Percentiles rank a stretch among this genome's conserved stretches.
These are phyloP conservation scores for Thuidium tamariscinum DNA, from an alignment of 225 moss, liverwort and hornwort genomes.

Conservation along the genomic window DNA sequence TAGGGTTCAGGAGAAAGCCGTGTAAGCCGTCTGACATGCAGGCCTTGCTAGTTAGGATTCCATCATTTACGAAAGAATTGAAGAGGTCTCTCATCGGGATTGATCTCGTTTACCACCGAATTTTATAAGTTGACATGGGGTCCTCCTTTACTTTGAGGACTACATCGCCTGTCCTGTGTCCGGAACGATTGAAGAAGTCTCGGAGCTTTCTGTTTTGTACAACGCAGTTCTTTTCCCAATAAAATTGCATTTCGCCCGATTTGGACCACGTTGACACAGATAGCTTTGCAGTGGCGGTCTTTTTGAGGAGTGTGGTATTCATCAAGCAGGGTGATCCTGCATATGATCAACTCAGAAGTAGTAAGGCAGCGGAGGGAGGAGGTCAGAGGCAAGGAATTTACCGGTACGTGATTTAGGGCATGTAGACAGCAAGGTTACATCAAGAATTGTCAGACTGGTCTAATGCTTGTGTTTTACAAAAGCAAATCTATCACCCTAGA, in stretches of 20 bases:
- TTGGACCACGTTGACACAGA: neutral
- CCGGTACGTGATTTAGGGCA: neutral
- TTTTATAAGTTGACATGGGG: neutral
- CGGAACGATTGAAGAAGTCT: neutral
- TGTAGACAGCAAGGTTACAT: neutral
- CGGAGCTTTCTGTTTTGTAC: neutral
- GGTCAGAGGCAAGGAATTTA: neutral
- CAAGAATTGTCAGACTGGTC: neutral
- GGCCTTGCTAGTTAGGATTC: neutral
- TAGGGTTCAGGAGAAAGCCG: neutral
- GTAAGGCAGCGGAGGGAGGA: neutral
- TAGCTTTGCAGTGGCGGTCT: neutral
- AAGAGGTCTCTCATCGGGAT: neutral
- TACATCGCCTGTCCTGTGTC: neutral
- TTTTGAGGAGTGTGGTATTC: neutral
- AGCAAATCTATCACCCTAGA: neutral
- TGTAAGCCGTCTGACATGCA: neutral
- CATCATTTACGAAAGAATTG: neutral
- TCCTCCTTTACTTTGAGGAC: neutral
- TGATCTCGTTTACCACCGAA: neutral
- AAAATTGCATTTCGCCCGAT: neutral
- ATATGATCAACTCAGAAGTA: neutral
- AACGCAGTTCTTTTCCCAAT: neutral
- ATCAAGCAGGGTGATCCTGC: neutral
- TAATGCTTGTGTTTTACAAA: neutral